Evolutionary conservation across 371 early-diverging fungal species (phyloP), one percentile per base, ranked within the genome.

Genomic region (Conidiobolus coronatus): DNA sequence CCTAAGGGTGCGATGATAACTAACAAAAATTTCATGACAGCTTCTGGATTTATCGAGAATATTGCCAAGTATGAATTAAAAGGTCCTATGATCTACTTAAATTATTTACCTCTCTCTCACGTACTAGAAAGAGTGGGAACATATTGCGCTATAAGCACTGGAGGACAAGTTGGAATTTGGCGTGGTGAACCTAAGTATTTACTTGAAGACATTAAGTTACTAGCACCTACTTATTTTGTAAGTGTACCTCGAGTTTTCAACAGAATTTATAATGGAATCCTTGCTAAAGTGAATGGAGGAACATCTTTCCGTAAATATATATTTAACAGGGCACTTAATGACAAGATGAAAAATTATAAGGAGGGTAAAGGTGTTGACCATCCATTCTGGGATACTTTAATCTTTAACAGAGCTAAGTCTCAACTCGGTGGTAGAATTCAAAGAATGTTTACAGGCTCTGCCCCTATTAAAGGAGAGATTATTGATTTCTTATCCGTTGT

Each of bases 171-270:
- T 40, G 91, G 86, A 7, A 86, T 80, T 54, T 92, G 59, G 59
- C 65, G 81, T n/a, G 95, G 93, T 40, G 78, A 87, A 61, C 65
- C 76, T 33, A 64, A 65, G 42, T 55, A 64, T 12, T 58, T 98
- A 17, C 59, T 87, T 50, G 83, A 86, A 12, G 96, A 98, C 60
- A 66, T 85, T 49, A 71, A 70, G 33, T 61, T 67, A 1, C 68
- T 89, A 33, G 65, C 70, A 44, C 98, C 98, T 0, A 83, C 83
- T 11, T 55, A 80, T 49, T 79, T 98, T 55, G 62, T 66, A 42
- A 68, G 82, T n/a, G 96, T 95, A 12, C 96, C 98, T 4, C 75
- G 95, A 36, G 67, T 96, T 21, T 66, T 93, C 44, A 92, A 92
- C 71, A 66, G 86, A 21, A 74, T 98, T 51, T 81, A 93, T 59